Evolutionary conservation across 2,329 filamentous ascomycete genomes (phyloP), one percentile per base, ranked within the genome.

Genomic region (Akanthomyces dipterigenus): DNA sequence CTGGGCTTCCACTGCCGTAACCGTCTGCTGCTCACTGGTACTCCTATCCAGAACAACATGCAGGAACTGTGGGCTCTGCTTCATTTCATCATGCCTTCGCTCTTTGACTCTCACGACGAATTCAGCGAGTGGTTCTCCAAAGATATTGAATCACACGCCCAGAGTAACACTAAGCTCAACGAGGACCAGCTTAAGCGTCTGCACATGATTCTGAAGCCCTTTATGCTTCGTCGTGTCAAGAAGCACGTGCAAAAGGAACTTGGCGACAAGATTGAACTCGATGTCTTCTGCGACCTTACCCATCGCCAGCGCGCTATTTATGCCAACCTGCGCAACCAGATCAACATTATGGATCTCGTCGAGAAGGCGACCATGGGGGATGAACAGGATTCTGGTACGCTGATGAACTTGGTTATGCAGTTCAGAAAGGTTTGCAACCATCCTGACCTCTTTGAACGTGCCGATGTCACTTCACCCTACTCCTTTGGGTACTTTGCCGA

Each of bases 341-440:
- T 99, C 76, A 98, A 92, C 75, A 92, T 99, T 67, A 95, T 98
- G 87, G 95, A 99, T 72, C 86, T 99, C 20, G 96, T 99, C 60
- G 95, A 99, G 75, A 98, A 97, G 82, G 92, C 91, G 1, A 93
- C 93, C 2, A 84, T 95, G 67, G 95, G 95, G 40, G 93, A 97
- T 69, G 95, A 98, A 55, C 88, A 93, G 68, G 95, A 98, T 71
- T 96, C 91, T 40, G 93, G 93, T 45, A 98, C 93, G 1, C 77
- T 99, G 69, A 98, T 99, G 95, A 99, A 99, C 75, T 81, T 99
- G 66, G 95, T 99, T 65, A 99, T 99, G 95, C 95, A 99, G 76
- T 99, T 99, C 84, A 87, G 95, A 69, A 99, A 99, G 77, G 95
- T 99, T 62, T 99, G 95, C 79, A 99, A 99, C 71, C 95, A 99